Conservation (phyloP, 2,329 filamentous ascomycete species). For the Calonectria naviculata region DNA sequence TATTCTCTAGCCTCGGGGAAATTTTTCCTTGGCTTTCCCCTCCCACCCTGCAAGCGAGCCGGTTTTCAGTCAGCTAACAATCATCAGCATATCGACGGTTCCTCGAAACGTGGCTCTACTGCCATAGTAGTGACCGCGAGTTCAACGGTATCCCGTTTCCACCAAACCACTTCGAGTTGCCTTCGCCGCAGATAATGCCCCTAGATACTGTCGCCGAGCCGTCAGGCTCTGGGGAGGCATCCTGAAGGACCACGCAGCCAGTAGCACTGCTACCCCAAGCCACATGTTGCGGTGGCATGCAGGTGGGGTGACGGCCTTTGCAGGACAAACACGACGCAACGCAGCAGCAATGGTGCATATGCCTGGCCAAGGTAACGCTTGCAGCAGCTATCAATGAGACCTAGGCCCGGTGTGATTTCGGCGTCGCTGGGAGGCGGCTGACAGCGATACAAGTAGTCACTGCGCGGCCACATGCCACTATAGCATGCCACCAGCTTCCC, state of each 20-base stretch:
- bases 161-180: conserved; percentile 57
- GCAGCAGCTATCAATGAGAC: neutral
- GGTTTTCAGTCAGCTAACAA: conserved; percentile 37
- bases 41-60: conserved; percentile 18
- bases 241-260: conserved; percentile 34
- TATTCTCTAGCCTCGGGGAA: conserved; percentile 36
- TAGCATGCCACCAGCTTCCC: conserved; percentile 3
- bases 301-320: conserved; percentile 38
- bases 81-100: conserved; percentile 54
- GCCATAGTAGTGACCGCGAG: conserved; percentile 58
- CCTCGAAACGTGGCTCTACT: conserved; percentile 57
- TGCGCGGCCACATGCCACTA: conserved; percentile 18
- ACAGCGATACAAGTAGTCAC: conserved; percentile 10
- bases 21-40: conserved; percentile 12
- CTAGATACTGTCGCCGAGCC: conserved; percentile 39
- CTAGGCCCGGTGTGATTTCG: conserved; percentile 18
- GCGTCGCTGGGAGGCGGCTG: conserved; percentile 18
- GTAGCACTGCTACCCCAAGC: conserved; percentile 34
- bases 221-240: conserved; percentile 37
- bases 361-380: neutral
- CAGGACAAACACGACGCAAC: conserved; percentile 19
- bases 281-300: conserved; percentile 37
- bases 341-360: neutral
- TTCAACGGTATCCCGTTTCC: conserved; percentile 59
- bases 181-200: conserved; percentile 58